Percentiles rank a stretch among this genome's conserved stretches.
These are phyloP conservation scores for Colletotrichum liriopes DNA, from an alignment of 2,329 filamentous ascomycete species.

Conservation along the genomic window DNA sequence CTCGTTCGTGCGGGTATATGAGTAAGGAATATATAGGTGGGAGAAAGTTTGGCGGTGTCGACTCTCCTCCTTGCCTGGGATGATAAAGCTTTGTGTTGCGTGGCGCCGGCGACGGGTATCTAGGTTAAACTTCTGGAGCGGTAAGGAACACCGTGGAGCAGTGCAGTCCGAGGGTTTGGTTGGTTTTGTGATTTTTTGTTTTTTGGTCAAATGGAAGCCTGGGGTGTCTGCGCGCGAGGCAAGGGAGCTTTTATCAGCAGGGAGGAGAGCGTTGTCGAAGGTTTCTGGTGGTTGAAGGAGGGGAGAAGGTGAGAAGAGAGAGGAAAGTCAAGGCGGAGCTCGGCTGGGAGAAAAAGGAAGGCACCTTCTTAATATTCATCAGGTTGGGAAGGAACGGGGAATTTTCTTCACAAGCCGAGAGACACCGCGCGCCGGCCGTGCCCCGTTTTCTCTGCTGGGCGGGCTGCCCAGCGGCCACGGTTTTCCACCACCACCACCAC, in stretches of 20 bases:
- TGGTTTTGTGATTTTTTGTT: background rate
- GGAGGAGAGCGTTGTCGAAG: slow-evolving; percentile 36
- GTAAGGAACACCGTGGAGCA: background rate
- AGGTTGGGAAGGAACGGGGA: slow-evolving; percentile 10
- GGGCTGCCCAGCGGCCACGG: background rate
- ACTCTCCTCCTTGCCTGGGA: slow-evolving; percentile 41
- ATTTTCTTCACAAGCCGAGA: slow-evolving; percentile 41
- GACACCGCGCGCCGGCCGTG: slow-evolving; percentile 23
- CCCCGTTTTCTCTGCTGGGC: background rate
- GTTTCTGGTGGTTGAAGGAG: slow-evolving; percentile 24
- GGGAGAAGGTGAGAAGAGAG: background rate
- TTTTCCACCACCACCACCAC: background rate
- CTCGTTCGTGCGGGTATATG: slow-evolving; percentile 12
- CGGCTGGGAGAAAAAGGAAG: background rate
- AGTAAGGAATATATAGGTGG: background rate
- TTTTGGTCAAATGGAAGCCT: background rate
- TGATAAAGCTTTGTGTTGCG: slow-evolving; percentile 30
- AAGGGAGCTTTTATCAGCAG: slow-evolving; percentile 35
- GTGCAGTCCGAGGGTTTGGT: background rate
- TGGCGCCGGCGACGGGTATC: slow-evolving; percentile 31
- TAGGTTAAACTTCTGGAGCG: slow-evolving; percentile 8
- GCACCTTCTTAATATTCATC: slow-evolving; percentile 32
- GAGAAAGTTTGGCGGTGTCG: slow-evolving; percentile 9
- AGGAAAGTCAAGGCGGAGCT: background rate
- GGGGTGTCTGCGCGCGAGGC: slow-evolving; percentile 6